phyloP scores from a whole-genome alignment of 768 basidiomycete species.

The Suillus americanus region DNA sequence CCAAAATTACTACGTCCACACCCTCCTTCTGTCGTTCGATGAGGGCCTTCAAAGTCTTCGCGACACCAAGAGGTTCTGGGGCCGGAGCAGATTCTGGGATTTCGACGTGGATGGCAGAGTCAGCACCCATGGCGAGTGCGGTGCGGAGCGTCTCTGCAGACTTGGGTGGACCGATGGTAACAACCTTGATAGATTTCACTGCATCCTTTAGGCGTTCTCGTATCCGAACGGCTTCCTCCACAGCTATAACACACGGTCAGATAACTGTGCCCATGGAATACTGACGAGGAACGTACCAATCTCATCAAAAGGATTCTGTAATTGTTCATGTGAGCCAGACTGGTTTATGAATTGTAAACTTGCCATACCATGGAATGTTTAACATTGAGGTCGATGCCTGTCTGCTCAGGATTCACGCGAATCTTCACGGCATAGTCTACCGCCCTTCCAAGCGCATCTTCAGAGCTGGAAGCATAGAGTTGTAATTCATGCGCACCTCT shows the following conservation, averaged over 20 bases:
- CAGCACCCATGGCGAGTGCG: constrained; percentile 97
- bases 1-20: constrained; percentile 89
- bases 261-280: background rate
- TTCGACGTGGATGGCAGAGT: constrained; percentile 89
- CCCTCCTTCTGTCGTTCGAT: constrained; percentile 60
- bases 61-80: constrained; percentile 90
- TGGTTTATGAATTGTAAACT: background rate
- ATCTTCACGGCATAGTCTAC: constrained; percentile 99
- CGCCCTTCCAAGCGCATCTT: constrained; percentile 47
- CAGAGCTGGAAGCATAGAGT: background rate
- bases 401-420: constrained; percentile 92
- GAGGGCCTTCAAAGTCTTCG: constrained; percentile 77
- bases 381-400: constrained; percentile 93
- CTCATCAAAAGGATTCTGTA: constrained; percentile 97
- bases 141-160: constrained; percentile 88
- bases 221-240: constrained; percentile 96
- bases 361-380: constrained; percentile 95
- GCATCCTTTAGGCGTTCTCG: constrained; percentile 77
- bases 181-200: constrained; percentile 85
- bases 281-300: constrained; percentile 62
- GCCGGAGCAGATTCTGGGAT: constrained; percentile 67
- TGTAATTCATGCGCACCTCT: constrained; percentile 54
- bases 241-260: constrained; percentile 49
- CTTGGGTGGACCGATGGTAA: constrained; percentile 95
- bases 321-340: background rate